These are phyloP conservation scores for Gymnopilus dilepis DNA, from an alignment of 768 basidiomycete species.

Conservation along the genomic window DNA sequence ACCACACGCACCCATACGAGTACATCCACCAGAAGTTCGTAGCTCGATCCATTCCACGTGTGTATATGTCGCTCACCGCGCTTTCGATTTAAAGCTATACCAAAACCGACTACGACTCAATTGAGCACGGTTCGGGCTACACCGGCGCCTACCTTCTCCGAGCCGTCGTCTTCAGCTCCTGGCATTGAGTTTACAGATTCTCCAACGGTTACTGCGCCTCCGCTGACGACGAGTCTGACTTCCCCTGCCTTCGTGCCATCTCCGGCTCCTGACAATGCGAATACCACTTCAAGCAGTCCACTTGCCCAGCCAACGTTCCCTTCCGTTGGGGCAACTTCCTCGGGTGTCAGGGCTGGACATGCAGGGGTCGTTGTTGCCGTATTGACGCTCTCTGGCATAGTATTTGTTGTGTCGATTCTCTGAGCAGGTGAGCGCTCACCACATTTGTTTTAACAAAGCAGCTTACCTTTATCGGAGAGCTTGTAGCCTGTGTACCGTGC, in stretches of 20 bases:
- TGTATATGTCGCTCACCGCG: background rate
- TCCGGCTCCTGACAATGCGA: too few relatives aligned
- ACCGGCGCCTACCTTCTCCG: too few relatives aligned
- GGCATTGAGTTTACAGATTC: too few relatives aligned
- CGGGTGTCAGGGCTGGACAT: background rate
- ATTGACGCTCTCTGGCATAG: background rate
- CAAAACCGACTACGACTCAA: background rate
- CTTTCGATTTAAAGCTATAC: background rate
- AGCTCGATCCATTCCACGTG: background rate
- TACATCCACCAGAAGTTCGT: background rate
- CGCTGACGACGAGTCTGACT: too few relatives aligned
- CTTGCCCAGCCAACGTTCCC: background rate
- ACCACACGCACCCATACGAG: background rate
- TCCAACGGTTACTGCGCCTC: too few relatives aligned
- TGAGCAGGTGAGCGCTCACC: too few relatives aligned
- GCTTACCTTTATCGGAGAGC: too few relatives aligned
- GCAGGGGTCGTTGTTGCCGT: background rate
- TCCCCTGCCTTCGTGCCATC: too few relatives aligned
- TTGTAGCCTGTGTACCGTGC: too few relatives aligned
- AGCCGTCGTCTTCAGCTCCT: too few relatives aligned
- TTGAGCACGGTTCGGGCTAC: too few relatives aligned
- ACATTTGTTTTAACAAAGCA: too few relatives aligned
- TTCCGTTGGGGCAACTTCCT: background rate
- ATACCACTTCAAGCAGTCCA: background rate
- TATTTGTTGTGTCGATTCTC: background rate